Conservation (phyloP, 441 rosid species). For the Sinapis alba region DNA sequence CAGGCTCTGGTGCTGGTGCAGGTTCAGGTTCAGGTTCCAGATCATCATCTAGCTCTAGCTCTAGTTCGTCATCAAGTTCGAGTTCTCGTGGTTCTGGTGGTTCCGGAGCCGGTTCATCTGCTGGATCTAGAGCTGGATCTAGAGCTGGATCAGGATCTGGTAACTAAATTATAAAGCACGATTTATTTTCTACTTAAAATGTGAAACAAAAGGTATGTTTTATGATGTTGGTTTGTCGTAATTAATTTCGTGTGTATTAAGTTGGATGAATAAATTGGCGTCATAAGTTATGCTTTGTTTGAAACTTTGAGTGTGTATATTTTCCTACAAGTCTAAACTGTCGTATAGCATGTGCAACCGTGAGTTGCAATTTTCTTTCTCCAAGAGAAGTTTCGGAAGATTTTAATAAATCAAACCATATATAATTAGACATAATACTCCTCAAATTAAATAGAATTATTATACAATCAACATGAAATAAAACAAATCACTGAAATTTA, state of each 20-base stretch:
- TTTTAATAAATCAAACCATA: neutral
- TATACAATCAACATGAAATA: too few species aligned
- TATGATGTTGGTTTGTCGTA: conserved; percentile 8
- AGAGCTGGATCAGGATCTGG: conserved; percentile 63
- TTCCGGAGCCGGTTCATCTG: conserved; percentile 59
- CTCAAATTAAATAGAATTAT: too few species aligned
- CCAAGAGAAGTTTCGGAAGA: neutral
- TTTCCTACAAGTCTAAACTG: neutral
- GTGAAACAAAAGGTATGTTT: conserved; percentile 21
- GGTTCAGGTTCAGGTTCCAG: conserved; percentile 39
- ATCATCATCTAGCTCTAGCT: conserved; percentile 47
- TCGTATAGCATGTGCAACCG: conserved; percentile 3
- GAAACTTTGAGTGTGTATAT: neutral
- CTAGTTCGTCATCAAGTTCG: conserved; percentile 49
- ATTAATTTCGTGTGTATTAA: conserved; percentile 12
- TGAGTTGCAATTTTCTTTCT: neutral
- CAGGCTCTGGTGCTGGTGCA: conserved; percentile 47
- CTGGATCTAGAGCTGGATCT: conserved; percentile 73
- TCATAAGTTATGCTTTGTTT: conserved; percentile 11
- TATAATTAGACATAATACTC: neutral
- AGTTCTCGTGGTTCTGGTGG: conserved; percentile 36
- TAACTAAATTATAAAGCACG: conserved; percentile 1
- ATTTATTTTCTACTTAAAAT: neutral
- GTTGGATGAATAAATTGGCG: conserved; percentile 16
- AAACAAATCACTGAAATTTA: too few species aligned